Conservation (phyloP, 495 filamentous ascomycete genomes). For the Neurospora sp. region DNA sequence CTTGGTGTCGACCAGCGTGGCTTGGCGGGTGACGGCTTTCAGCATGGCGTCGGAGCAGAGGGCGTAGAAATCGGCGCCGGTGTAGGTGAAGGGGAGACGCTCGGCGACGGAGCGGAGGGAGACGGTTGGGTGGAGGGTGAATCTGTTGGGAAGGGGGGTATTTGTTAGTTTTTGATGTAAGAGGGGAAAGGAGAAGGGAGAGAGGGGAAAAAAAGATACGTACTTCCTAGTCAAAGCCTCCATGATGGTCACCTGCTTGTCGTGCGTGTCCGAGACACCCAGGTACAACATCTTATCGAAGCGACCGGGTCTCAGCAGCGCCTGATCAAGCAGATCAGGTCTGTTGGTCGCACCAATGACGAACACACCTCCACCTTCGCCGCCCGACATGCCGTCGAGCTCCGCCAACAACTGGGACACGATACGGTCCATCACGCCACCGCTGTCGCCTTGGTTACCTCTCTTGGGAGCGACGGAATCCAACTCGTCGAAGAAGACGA, state of each 20-base stretch:
- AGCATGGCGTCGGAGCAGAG: constrained; percentile 97
- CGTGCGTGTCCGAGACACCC: constrained; percentile 90
- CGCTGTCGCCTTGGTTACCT: constrained; percentile 95
- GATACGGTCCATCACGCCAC: constrained; percentile 98
- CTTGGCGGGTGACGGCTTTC: constrained; percentile 91
- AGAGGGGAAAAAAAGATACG: constrained; percentile 14
- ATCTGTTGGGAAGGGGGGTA: constrained; percentile 35
- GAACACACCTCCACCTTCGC: constrained; percentile 80
- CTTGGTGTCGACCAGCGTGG: constrained; percentile 73
- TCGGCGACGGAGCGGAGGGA: constrained; percentile 67
- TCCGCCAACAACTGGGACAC: constrained; percentile 92
- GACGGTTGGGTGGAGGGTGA: constrained; percentile 65
- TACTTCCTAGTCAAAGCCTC: constrained; percentile 91
- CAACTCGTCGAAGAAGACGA: constrained; percentile 97
- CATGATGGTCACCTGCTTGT: constrained; percentile 89
- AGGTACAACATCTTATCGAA: constrained; percentile 99
- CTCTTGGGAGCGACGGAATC: constrained; percentile 96
- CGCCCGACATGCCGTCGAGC: constrained; percentile 94
- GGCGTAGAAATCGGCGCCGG: constrained; percentile 92
- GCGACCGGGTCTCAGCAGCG: constrained; percentile 78
- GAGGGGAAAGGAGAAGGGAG: not conserved
- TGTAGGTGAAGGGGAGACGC: constrained; percentile 86
- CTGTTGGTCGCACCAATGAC: constrained; percentile 96
- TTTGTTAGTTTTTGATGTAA: too few relatives aligned
- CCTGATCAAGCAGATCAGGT: constrained; percentile 87